Evolutionary conservation across 1,284 basidiomycete species (phyloP).

Genomic region (Pseudozyma tsukubaensis): DNA sequence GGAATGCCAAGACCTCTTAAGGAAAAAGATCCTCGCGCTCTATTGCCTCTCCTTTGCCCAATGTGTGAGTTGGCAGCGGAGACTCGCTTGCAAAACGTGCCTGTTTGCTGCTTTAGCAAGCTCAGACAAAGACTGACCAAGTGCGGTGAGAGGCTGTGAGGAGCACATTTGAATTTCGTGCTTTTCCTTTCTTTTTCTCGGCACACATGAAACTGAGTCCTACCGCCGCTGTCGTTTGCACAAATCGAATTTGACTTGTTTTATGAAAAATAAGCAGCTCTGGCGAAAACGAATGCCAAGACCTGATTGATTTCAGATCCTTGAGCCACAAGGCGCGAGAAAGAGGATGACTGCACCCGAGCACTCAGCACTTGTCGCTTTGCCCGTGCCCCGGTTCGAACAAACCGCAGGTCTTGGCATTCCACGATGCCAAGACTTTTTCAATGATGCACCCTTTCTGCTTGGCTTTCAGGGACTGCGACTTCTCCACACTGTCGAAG

Average conservation of each 20-base stretch:
- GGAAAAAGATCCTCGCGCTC: background rate
- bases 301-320: background rate
- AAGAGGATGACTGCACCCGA: background rate
- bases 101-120: too few species aligned
- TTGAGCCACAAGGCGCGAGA: too few species aligned
- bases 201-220: too few species aligned
- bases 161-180: too few species aligned
- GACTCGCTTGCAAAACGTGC: too few species aligned
- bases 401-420: slow-evolving; percentile 43
- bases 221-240: too few species aligned
- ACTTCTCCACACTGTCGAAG: background rate
- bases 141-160: too few species aligned
- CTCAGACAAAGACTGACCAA: too few species aligned
- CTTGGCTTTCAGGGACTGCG: background rate
- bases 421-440: slow-evolving; percentile 40
- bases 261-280: background rate
- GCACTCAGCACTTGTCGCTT: background rate
- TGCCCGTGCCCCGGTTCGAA: background rate
- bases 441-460: slow-evolving; percentile 4
- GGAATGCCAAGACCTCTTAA: slow-evolving; percentile 5
- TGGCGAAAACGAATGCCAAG: slow-evolving; percentile 14
- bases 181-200: too few species aligned
- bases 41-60: too few species aligned
- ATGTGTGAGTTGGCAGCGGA: background rate
- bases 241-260: background rate